Percentiles rank a stretch among this genome's conserved stretches.
Evolutionary conservation across 2,329 filamentous ascomycete genomes (phyloP).

Genomic region (Aureobasidium sp.): DNA sequence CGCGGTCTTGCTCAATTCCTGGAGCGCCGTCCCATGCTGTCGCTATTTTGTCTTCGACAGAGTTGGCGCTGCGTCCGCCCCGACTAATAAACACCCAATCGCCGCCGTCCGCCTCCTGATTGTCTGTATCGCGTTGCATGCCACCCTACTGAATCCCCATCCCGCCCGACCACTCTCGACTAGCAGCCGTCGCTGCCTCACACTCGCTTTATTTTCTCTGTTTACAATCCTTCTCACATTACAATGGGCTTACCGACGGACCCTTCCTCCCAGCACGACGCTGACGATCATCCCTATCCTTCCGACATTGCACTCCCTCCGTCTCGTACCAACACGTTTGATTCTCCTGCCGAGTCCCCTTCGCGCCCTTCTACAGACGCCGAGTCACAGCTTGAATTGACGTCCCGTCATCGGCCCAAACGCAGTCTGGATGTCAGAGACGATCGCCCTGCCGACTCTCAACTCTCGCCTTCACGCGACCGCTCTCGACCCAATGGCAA

Average conservation of each 20-base stretch:
- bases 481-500: conserved; percentile 18
- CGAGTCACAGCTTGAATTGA: conserved; percentile 8
- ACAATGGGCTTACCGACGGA: conserved; percentile 13
- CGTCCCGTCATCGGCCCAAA: background rate
- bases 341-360: background rate
- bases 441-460: background rate
- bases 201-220: conserved; percentile 14
- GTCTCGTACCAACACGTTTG: conserved; percentile 11
- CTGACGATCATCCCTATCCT: conserved; percentile 13
- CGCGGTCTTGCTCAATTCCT: background rate
- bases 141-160: background rate
- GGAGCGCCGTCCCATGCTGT: conserved; percentile 10
- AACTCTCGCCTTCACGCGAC: conserved; percentile 12
- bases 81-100: conserved; percentile 9
- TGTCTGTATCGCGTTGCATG: background rate
- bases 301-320: conserved; percentile 11
- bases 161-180: background rate
- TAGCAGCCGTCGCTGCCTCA: conserved; percentile 11
- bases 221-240: background rate
- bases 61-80: conserved; percentile 13
- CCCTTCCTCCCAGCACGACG: conserved; percentile 2
- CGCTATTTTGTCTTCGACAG: conserved; percentile 1
- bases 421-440: conserved; percentile 8
- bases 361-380: conserved; percentile 1
- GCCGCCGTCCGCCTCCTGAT: conserved; percentile 9